Percentiles rank a stretch among this genome's conserved stretches.
Evolutionary conservation across 1,139 yeast species (phyloP).

Genomic region (Zygosaccharomyces sapae): DNA sequence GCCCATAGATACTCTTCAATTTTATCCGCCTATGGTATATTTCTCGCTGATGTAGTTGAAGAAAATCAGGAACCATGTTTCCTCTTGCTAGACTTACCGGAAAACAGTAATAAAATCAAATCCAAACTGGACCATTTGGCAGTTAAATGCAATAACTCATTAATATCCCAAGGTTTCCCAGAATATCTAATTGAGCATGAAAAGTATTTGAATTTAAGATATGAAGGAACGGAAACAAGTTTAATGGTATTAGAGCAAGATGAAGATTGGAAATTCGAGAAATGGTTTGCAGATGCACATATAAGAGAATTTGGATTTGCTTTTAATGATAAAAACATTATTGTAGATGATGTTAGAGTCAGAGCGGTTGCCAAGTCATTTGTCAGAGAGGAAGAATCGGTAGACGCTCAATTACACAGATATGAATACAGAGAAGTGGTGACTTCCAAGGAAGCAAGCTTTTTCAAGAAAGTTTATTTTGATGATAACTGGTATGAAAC

Average conservation of each 20-base stretch:
- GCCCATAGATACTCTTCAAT: conserved; percentile 52
- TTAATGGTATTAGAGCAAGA: conserved; percentile 53
- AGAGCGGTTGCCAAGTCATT: conserved; percentile 53
- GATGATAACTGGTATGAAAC: conserved; percentile 50
- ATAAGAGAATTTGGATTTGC: conserved; percentile 67
- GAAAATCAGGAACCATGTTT: conserved; percentile 62
- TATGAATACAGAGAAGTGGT: conserved; percentile 18
- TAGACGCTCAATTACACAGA: conserved; percentile 38
- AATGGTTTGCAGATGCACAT: conserved; percentile 48
- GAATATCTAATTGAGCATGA: conserved; percentile 45
- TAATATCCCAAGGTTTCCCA: conserved; percentile 47
- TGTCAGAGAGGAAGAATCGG: conserved; percentile 32
- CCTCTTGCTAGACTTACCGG: conserved; percentile 32
- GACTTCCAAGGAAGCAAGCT: conserved; percentile 28
- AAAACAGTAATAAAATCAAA: conserved; percentile 31
- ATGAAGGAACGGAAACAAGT: conserved; percentile 85
- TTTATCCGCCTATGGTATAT: conserved; percentile 55
- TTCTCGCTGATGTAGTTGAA: conserved; percentile 54
- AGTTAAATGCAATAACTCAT: conserved; percentile 28
- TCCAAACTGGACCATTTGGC: conserved; percentile 37
- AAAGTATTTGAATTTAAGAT: conserved; percentile 68
- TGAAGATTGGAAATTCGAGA: conserved; percentile 34
- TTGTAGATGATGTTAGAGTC: conserved; percentile 81
- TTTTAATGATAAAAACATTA: conserved; percentile 51
- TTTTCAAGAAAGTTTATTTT: conserved; percentile 43